A percentile compares a stretch with the other conserved stretches of the same genome.
Conservation (phyloP, 331 rosid species). For the Erythrophleum ivorense region DNA sequence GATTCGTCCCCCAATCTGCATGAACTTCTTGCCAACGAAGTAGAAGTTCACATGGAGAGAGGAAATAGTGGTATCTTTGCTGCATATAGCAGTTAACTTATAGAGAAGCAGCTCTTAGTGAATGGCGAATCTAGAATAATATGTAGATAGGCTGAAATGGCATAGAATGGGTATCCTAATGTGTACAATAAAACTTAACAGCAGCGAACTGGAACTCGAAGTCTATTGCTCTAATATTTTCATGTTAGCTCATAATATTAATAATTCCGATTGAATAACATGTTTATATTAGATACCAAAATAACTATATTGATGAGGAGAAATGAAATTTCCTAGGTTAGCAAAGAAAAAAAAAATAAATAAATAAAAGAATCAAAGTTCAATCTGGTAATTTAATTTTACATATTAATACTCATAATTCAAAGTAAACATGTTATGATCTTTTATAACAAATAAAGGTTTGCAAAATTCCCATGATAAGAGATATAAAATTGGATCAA, state of each 20-base stretch:
- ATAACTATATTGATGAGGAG: too few species aligned
- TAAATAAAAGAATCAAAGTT: neutral
- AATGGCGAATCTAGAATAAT: neutral
- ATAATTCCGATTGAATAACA: neutral
- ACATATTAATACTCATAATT: too few species aligned
- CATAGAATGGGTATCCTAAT: neutral
- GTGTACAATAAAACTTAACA: neutral
- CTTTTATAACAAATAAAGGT: too few species aligned
- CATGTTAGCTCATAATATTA: neutral
- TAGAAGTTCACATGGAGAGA: constrained; percentile 38
- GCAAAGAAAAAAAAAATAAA: neutral
- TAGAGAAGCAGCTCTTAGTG: constrained; percentile 7
- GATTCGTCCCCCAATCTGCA: constrained; percentile 87
- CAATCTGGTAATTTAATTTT: neutral
- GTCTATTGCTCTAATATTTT: neutral
- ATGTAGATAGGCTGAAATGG: constrained; percentile 21
- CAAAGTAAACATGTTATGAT: too few species aligned
- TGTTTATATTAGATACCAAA: too few species aligned
- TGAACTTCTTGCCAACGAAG: constrained; percentile 69
- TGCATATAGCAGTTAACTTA: constrained; percentile 12
- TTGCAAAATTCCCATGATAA: too few species aligned
- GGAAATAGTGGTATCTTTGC: constrained; percentile 4
- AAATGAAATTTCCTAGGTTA: too few species aligned
- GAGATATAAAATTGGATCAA: too few species aligned
- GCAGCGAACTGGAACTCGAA: neutral